A percentile compares a stretch with the other conserved stretches of the same genome.
phyloP scores from a whole-genome alignment of 225 moss, liverwort and hornwort genomes.

The Asterella californica region DNA sequence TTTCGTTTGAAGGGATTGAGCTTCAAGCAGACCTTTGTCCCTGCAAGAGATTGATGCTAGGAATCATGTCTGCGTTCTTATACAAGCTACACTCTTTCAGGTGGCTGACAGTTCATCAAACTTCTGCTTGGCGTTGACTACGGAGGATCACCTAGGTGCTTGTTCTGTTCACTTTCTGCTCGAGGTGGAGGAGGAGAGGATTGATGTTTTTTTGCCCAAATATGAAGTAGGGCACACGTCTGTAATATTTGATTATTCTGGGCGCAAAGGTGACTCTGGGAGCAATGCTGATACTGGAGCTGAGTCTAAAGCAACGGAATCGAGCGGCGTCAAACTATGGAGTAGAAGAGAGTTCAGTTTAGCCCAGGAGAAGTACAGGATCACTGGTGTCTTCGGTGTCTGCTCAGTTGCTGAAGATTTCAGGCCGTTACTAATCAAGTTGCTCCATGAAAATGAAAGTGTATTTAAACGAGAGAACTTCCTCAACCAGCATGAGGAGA shows the following conservation, averaged over 20 bases:
- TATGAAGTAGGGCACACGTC: constrained; percentile 13
- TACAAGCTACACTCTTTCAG: not conserved
- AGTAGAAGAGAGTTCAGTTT: constrained; percentile 29
- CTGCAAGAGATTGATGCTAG: not conserved
- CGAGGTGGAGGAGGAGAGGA: constrained; percentile 9
- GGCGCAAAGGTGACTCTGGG: constrained; percentile 6
- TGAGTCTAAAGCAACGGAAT: not conserved
- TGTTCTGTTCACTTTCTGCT: constrained; percentile 30
- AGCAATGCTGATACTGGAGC: not conserved
- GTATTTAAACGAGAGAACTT: constrained; percentile 18
- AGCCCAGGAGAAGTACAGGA: constrained; percentile 17
- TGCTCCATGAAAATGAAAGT: constrained; percentile 30
- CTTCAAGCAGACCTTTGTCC: not conserved
- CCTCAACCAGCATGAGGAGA: not conserved
- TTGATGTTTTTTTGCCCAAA: not conserved
- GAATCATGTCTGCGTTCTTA: not conserved
- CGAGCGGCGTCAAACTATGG: constrained; percentile 12
- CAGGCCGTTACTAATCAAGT: constrained; percentile 31
- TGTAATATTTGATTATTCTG: not conserved
- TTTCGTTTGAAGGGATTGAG: not conserved
- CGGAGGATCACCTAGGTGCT: constrained; percentile 23
- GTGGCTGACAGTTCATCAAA: constrained; percentile 18
- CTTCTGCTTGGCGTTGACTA: constrained; percentile 34
- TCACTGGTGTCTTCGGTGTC: constrained; percentile 35
- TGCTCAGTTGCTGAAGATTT: constrained; percentile 28